Evolutionary conservation across 2,329 filamentous ascomycete genomes (phyloP), one percentile per base, ranked within the genome.

Genomic region (Didymella segeticola): DNA sequence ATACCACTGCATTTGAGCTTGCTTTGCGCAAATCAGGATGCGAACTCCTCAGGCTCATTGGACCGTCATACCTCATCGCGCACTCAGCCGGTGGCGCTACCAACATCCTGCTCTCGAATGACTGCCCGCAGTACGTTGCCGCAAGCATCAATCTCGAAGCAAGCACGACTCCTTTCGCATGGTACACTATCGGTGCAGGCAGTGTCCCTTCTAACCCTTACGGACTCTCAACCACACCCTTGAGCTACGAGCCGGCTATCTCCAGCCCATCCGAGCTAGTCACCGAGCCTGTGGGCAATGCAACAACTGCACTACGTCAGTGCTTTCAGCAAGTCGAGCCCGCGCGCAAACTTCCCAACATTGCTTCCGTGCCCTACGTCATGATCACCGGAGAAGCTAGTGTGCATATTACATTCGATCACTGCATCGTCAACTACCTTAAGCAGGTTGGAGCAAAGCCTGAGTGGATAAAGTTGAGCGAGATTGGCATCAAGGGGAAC

Each of bases 401-500:
- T 27, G 57, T 61, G 11, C 64, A 71, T 39, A 58, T 60, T 12
- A 64, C 68, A 2, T 69, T 67, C 39, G 65, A 69, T 25, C 63
- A 70, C 22, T 72, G 69, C 45, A 46, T 66, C 1, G 58, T 70
- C 19, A 33, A 54, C 17, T 61, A 61, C 29, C 17, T 61, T 27
- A 51, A 53, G 53, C 56, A 61, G 60, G 81, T 78, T 0, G 82
- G 83, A 0, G 76, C 81, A 0, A 39, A 58, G 0, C 73, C 78
- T 0, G 72, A 80, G 2, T 77, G 77, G 68, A 54, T 82, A 22
- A 68, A 75, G 45, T 68, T 86, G 30, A 74, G 70, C 0, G 66
- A 78, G 1, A 48, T 69, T 1, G 75, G 75, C 0, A 77, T 85
- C 1, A 61, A 61, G 19, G 83, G 83, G 0, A 86, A 86, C 48